Conservation (phyloP, 176 grass and related monocot species). For the Triticum dicoccoides region DNA sequence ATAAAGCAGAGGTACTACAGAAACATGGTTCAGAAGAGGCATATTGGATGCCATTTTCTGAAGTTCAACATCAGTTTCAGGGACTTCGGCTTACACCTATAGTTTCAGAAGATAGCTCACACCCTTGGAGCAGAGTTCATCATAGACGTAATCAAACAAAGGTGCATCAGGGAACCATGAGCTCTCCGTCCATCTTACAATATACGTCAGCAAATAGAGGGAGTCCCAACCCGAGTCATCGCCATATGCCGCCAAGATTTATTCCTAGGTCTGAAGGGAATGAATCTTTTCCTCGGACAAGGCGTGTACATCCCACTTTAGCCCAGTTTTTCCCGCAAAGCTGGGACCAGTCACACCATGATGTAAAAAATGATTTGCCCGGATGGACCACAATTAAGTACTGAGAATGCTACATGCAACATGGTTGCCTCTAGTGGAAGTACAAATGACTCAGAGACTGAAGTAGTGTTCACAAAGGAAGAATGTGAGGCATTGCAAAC, state of each 20-base stretch:
- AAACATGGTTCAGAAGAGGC: no score
- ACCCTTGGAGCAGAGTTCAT: no score
- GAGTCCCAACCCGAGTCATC: neutral
- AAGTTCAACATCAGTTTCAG: no score
- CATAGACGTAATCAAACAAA: no score
- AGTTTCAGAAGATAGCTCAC: no score
- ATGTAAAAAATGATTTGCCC: no score
- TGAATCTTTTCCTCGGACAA: neutral
- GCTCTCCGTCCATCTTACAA: neutral
- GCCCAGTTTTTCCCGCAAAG: neutral
- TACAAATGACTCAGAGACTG: neutral
- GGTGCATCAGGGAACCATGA: no score
- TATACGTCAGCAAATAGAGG: no score
- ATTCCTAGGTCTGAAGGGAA: neutral
- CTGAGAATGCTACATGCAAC: neutral
- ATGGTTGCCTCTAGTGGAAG: neutral
- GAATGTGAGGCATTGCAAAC: neutral
- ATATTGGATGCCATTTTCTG: no score
- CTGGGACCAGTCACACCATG: neutral
- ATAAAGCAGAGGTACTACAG: no score
- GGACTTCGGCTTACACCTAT: no score
- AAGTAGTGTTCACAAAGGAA: neutral
- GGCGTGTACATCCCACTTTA: fast-evolving
- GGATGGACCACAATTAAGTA: no score
- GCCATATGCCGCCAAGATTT: neutral